Evolutionary conservation across 768 basidiomycete species (phyloP), one percentile per base, ranked within the genome.

Genomic region (Paxillus involutus): DNA sequence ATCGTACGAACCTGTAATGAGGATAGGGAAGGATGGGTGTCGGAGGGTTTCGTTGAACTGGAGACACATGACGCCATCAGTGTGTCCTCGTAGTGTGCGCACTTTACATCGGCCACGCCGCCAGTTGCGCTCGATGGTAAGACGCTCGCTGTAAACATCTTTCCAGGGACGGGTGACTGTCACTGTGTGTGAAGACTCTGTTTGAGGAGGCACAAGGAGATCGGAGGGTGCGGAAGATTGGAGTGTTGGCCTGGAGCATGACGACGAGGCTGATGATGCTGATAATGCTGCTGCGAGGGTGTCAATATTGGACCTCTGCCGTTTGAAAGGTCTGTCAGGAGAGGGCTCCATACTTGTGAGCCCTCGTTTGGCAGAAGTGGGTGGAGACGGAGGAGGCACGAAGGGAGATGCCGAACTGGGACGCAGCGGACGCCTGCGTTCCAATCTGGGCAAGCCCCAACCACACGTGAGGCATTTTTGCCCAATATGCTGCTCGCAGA

Each of bases 401-500:
- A 72, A 74, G 16, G 76, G 76, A 14, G 77, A 76, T 14, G 61
- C 60, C 6, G 74, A 76, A n/a, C 64, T 62, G 8, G 74, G 63
- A 43, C 76, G 76, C 56, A 76, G 72, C 24, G 72, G 58, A 24
- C 86, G 79, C 58, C 82, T 83, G 65, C 83, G 86, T 70, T 96
- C 91, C 19, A 99, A 77, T 35, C 97, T 78, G 14, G 97, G 97
- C 43, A 99, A 76, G 16, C 94, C 95, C 95, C 96, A 98, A 3
- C 97, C 97, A 62, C 97, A 98, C 70, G 96, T 97, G 62, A 81
- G 84, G 63, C 97, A 99, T 65, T 94, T 96, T 64, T 94, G 87
- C 17, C 96, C 96, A 51, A 99, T 98, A 58, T 99, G 97, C 68
- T 99, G 97, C 66, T 96, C 93, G 70, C 97, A 98, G 68, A 99